A percentile compares a stretch with the other conserved stretches of the same genome.
phyloP scores from a whole-genome alignment of 176 grass and related monocot species.

The Panicum miliaceum region DNA sequence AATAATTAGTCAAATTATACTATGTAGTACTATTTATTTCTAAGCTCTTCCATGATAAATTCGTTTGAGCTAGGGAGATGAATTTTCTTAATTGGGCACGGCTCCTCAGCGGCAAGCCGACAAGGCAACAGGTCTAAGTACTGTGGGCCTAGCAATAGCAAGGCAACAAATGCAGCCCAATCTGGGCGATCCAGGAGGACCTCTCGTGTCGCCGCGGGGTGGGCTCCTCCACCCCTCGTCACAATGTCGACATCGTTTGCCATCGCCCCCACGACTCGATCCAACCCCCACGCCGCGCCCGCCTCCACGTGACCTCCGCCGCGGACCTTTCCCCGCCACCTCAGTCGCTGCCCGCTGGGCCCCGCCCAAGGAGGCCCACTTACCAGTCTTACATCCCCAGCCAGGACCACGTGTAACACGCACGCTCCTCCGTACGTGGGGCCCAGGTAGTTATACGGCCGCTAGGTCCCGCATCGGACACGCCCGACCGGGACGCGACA shows the following conservation, averaged over 20 bases:
- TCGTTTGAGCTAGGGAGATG: too few relatives aligned
- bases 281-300: too few relatives aligned
- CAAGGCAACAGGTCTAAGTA: too few relatives aligned
- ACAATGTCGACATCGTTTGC: conserved; percentile 50
- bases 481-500: not conserved
- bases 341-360: not conserved
- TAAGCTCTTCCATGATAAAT: too few relatives aligned
- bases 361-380: rapidly evolving
- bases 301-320: not conserved
- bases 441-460: not conserved
- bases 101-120: too few relatives aligned
- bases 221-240: not conserved
- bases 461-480: not conserved
- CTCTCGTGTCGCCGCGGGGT: not conserved
- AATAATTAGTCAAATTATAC: too few relatives aligned
- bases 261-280: not conserved
- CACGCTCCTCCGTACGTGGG: not conserved
- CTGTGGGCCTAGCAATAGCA: not conserved
- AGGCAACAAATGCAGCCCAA: not conserved
- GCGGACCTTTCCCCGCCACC: not conserved
- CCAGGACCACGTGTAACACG: rapidly evolving
- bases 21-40: too few relatives aligned
- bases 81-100: too few relatives aligned
- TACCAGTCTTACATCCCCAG: rapidly evolving
- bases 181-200: not conserved